Conservation (phyloP, 306 rosid species). For the Inga laurina region DNA sequence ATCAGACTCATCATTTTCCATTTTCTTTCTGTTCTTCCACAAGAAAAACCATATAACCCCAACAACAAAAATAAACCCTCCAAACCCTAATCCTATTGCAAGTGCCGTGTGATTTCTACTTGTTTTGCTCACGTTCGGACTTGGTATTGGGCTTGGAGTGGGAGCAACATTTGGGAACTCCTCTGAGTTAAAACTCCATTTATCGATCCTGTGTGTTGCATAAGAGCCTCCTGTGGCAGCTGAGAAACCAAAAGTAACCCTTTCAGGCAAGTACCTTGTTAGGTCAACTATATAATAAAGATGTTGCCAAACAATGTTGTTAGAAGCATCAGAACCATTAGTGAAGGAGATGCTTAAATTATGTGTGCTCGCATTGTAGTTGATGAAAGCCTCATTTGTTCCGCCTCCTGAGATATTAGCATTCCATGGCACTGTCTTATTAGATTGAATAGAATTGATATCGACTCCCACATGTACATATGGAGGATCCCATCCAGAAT, state of each 20-base stretch:
- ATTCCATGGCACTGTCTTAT: background rate
- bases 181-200: too few species aligned
- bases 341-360: background rate
- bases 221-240: background rate
- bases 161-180: too few species aligned
- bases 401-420: background rate
- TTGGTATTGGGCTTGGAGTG: too few species aligned
- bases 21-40: background rate
- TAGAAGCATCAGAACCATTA: background rate
- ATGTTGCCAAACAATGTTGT: background rate
- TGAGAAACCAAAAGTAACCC: background rate
- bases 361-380: background rate
- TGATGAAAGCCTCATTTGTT: background rate
- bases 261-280: background rate
- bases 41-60: background rate
- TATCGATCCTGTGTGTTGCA: too few species aligned
- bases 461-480: constrained; percentile 50
- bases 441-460: background rate
- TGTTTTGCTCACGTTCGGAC: too few species aligned
- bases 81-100: background rate
- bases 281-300: background rate
- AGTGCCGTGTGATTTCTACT: background rate
- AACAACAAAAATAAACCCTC: background rate
- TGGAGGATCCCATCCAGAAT: constrained; percentile 33
- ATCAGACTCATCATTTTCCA: background rate